Evolutionary conservation across 441 rosid species (phyloP).

Genomic region (Melastoma candidum): DNA sequence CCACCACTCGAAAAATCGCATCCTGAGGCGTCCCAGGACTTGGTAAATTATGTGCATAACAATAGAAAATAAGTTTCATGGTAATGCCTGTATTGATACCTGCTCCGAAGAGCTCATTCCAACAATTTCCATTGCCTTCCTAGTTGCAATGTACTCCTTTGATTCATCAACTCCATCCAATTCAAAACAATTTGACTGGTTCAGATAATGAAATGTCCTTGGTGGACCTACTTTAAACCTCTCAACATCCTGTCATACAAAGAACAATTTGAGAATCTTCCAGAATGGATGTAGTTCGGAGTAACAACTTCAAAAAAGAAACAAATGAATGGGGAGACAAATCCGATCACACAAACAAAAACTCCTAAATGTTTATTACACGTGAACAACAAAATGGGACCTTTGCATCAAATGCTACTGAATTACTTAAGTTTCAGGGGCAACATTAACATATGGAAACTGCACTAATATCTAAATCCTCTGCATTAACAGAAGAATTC

Average conservation of each 20-base stretch:
- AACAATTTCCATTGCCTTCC: conserved; percentile 80
- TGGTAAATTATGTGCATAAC: neutral
- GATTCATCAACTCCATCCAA: conserved; percentile 59
- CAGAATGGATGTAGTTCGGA: neutral
- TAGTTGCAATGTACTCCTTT: conserved; percentile 57
- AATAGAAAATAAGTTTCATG: neutral
- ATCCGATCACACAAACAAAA: too few species aligned
- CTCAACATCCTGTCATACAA: conserved; percentile 33
- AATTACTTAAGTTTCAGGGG: too few species aligned
- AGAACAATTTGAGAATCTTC: neutral
- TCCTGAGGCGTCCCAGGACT: conserved; percentile 31
- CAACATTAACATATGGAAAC: too few species aligned
- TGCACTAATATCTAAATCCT: too few species aligned
- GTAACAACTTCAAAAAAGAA: too few species aligned
- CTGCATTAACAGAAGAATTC: too few species aligned
- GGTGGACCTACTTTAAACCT: conserved; percentile 60
- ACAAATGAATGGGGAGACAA: too few species aligned
- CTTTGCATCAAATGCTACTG: too few species aligned
- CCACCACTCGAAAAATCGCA: conserved; percentile 83
- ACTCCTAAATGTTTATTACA: too few species aligned
- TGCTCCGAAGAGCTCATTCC: conserved; percentile 67
- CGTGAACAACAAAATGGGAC: too few species aligned
- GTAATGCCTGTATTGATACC: conserved; percentile 29
- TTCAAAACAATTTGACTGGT: conserved; percentile 59
- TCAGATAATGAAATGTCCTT: conserved; percentile 67